A percentile compares a stretch with the other conserved stretches of the same genome.
Conservation (phyloP, 2,329 filamentous ascomycete species). For the Epichloe baconii region DNA sequence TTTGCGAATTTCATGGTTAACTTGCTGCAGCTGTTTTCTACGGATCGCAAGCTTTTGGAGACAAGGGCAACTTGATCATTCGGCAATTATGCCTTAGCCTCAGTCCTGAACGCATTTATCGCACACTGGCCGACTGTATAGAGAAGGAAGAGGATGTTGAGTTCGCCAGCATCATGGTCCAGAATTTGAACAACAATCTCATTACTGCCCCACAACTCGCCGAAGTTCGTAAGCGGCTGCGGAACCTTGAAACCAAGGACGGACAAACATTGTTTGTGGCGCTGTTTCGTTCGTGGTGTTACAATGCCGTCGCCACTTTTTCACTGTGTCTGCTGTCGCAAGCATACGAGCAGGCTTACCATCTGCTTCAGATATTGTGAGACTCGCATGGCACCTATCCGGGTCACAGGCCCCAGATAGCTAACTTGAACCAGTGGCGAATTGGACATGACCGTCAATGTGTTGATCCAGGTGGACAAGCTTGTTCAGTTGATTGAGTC, state of each 20-base stretch:
- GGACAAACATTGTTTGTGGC: slow-evolving; percentile 92
- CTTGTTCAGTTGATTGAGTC: slow-evolving; percentile 93
- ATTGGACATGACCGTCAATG: slow-evolving; percentile 96
- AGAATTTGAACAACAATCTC: slow-evolving; percentile 97
- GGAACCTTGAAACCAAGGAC: slow-evolving; percentile 87
- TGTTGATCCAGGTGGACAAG: slow-evolving; percentile 97
- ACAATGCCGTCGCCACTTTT: slow-evolving; percentile 95
- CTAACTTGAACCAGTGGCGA: slow-evolving; percentile 54
- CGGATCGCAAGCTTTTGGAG: slow-evolving; percentile 80
- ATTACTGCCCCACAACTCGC: slow-evolving; percentile 92
- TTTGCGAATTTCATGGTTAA: slow-evolving; percentile 99
- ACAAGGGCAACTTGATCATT: slow-evolving; percentile 94
- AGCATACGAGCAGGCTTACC: slow-evolving; percentile 95
- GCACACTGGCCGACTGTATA: slow-evolving; percentile 88
- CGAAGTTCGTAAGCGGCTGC: slow-evolving; percentile 76
- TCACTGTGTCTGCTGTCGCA: slow-evolving; percentile 90
- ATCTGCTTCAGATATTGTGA: slow-evolving; percentile 88
- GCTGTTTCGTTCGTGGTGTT: slow-evolving; percentile 93
- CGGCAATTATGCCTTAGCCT: slow-evolving; percentile 85
- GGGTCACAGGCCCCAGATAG: neutral
- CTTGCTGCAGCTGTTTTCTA: slow-evolving; percentile 86
- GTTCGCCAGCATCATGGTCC: slow-evolving; percentile 98
- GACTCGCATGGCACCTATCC: slow-evolving; percentile 15
- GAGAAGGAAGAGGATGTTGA: slow-evolving; percentile 97
- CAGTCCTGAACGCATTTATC: slow-evolving; percentile 88